Percentiles rank a stretch among this genome's conserved stretches.
phyloP scores from a whole-genome alignment of 768 basidiomycete species.

The Myochromella boudieri region DNA sequence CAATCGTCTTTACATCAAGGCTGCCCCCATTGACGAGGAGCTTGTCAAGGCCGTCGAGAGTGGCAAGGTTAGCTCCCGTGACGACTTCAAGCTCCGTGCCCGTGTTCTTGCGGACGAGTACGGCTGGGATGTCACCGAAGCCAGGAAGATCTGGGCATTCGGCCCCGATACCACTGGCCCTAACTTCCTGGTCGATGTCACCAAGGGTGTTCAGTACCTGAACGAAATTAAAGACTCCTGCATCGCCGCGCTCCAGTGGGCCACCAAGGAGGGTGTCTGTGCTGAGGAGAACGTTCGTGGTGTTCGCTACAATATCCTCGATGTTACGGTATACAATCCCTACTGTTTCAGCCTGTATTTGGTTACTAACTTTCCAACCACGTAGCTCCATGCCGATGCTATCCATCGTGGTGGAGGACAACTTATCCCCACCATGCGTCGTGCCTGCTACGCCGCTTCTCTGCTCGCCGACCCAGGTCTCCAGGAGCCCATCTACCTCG shows the following conservation, averaged over 20 bases:
- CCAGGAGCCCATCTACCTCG: constrained; percentile 95
- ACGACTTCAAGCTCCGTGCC: constrained; percentile 97
- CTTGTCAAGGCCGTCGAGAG: constrained; percentile 88
- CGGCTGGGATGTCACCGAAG: constrained; percentile 97
- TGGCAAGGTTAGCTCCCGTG: constrained; percentile 84
- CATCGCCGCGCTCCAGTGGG: constrained; percentile 99
- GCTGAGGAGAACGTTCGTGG: constrained; percentile 99
- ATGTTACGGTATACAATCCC: constrained; percentile 89
- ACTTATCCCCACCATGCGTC: constrained; percentile 96
- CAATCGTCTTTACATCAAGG: constrained; percentile 96
- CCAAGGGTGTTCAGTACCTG: constrained; percentile 98
- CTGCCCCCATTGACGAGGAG: constrained; percentile 91
- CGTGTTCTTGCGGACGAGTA: constrained; percentile 94
- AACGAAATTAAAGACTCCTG: constrained; percentile 99
- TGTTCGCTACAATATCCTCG: constrained; percentile 91
- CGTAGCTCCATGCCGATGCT: constrained; percentile 92
- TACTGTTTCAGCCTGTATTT: neutral
- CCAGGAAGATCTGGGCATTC: constrained; percentile 99
- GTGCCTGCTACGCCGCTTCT: constrained; percentile 95
- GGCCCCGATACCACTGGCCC: constrained; percentile 97
- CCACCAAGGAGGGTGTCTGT: constrained; percentile 96
- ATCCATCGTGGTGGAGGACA: constrained; percentile 99
- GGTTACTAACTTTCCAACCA: constrained; percentile 8
- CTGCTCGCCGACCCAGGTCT: constrained; percentile 87
- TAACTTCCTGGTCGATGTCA: constrained; percentile 95